A percentile compares a stretch with the other conserved stretches of the same genome.
phyloP scores from a whole-genome alignment of 768 basidiomycete genomes.

The Termitomyces sp. region DNA sequence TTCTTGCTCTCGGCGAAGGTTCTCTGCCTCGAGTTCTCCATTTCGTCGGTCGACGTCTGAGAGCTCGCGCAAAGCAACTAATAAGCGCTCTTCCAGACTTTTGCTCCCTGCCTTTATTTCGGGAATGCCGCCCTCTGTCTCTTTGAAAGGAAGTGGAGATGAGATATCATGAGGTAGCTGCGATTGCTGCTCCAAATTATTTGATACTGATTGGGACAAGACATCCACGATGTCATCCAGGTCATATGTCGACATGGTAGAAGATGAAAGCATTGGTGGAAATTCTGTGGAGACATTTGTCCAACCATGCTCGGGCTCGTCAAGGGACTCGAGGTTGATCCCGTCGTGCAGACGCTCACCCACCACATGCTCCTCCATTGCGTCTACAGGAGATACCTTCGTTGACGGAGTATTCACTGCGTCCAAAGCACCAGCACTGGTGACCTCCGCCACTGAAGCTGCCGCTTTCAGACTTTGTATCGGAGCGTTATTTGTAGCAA shows the following conservation, averaged over 20 bases:
- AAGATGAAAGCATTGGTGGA: background rate
- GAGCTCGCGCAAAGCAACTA: conserved; percentile 1
- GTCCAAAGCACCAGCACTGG: background rate
- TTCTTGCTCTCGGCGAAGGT: background rate
- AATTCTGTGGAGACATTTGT: background rate
- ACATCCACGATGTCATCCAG: conserved; percentile 1
- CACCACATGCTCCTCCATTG: background rate
- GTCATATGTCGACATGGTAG: background rate
- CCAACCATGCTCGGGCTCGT: background rate
- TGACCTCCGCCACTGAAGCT: background rate
- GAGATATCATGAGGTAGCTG: background rate
- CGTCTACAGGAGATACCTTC: background rate
- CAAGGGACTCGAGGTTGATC: background rate
- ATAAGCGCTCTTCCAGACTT: background rate
- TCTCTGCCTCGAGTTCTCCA: conserved; percentile 8
- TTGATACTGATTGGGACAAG: background rate
- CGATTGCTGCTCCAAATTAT: background rate
- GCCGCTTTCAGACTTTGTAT: background rate
- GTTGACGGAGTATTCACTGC: background rate
- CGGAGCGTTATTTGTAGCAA: background rate
- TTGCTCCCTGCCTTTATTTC: background rate
- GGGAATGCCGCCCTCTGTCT: background rate
- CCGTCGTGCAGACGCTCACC: background rate
- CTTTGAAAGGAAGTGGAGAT: no score
- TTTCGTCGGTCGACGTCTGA: conserved; percentile 1